phyloP scores from a whole-genome alignment of 2,329 filamentous ascomycete species.

The Macrophomina pseudophaseolina region DNA sequence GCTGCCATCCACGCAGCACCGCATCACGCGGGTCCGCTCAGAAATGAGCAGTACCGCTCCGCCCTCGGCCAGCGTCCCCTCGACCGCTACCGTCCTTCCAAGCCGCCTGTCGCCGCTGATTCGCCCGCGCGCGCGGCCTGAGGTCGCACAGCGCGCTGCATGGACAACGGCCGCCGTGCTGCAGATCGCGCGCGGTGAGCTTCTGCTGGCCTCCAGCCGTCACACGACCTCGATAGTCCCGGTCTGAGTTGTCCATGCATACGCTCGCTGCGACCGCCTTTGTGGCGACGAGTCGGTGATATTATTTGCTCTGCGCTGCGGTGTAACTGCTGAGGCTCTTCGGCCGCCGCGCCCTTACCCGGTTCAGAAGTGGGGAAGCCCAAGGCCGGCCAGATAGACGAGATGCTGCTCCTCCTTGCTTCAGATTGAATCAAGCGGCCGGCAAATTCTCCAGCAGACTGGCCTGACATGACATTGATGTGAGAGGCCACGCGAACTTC shows the following conservation, averaged over 20 bases:
- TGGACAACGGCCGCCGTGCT: constrained; percentile 26
- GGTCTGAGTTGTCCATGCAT: constrained; percentile 27
- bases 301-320: constrained; percentile 20
- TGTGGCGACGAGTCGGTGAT: constrained; percentile 21
- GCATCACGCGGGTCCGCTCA: constrained; percentile 19
- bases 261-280: constrained; percentile 24
- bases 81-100: constrained; percentile 15
- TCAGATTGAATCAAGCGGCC: constrained; percentile 2
- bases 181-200: constrained; percentile 27
- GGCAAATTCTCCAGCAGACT: not conserved
- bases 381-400: constrained; percentile 22
- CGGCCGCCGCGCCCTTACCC: constrained; percentile 19
- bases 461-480: too few relatives aligned
- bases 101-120: constrained; percentile 3
- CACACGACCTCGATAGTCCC: constrained; percentile 23
- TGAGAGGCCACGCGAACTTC: not conserved
- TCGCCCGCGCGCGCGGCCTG: constrained; percentile 16
- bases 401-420: constrained; percentile 27
- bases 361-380: constrained; percentile 26
- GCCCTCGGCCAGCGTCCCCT: constrained; percentile 4
- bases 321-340: constrained; percentile 27
- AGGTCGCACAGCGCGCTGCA: constrained; percentile 22
- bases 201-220: constrained; percentile 22
- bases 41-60: constrained; percentile 23
- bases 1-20: constrained; percentile 16